These are phyloP conservation scores for Termitomyces sp. DNA, from an alignment of 768 basidiomycete genomes.

Conservation along the genomic window DNA sequence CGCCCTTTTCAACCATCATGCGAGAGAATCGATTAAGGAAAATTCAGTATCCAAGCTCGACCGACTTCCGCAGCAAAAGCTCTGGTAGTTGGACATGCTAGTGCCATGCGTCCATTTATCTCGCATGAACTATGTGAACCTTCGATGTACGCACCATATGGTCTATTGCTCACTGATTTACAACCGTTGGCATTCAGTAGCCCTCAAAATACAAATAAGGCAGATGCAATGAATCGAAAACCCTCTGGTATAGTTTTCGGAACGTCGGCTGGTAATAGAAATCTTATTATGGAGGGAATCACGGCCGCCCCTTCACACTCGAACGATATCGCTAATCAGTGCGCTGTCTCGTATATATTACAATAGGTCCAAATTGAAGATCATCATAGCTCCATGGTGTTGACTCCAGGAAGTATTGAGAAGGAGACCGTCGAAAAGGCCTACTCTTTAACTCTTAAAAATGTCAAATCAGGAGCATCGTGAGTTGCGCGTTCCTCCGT, in stretches of 20 bases:
- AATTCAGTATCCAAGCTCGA: background rate
- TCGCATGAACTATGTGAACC: background rate
- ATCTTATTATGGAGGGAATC: background rate
- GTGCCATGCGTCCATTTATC: background rate
- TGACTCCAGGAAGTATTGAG: background rate
- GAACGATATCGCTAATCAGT: background rate
- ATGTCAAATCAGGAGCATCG: background rate
- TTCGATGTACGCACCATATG: background rate
- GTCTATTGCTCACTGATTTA: background rate
- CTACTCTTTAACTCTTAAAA: background rate
- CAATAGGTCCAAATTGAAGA: background rate
- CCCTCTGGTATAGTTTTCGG: background rate
- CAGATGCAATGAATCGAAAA: background rate
- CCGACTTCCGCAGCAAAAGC: background rate
- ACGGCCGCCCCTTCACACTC: background rate
- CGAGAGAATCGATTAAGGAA: background rate
- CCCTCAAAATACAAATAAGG: background rate
- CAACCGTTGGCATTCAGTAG: background rate
- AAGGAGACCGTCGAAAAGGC: background rate
- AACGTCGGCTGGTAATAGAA: background rate
- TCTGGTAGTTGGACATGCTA: background rate
- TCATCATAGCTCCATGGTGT: background rate
- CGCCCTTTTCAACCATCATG: background rate
- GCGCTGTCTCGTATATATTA: background rate
- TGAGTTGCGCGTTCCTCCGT: background rate